Evolutionary conservation across 1,139 yeast species (phyloP), one percentile per base, ranked within the genome.

Genomic region (Pichia sp.): DNA sequence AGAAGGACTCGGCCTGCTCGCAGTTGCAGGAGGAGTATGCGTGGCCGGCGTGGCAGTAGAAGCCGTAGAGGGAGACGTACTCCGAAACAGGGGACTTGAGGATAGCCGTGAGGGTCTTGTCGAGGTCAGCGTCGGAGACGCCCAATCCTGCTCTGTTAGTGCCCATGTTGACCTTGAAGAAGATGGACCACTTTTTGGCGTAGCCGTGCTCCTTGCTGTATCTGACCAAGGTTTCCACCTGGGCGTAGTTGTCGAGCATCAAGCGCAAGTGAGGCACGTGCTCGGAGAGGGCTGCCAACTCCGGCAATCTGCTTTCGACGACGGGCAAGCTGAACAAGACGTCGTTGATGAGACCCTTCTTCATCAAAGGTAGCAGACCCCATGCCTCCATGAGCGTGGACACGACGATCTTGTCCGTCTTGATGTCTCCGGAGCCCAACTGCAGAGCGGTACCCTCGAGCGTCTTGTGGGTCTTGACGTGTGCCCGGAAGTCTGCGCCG

Each of bases 41-140:
- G 61, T 85, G 88, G 2, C 95, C 95, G 0, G 91, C 89, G 70
- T 87, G 95, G 52, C 87, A 84, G 68, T 87, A 87, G 63, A 87
- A 81, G 0, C 95, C 95, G 62, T 74, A 80, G 9, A 86, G 59
- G 9, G 75, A 73, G n/a, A 81, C 73, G 41, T 67, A 62, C 0
- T 51, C 40, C 2, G 49, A 33, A n/a, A 69, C 53, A 16, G 61
- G 57, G 5, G 67, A 58, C 14, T 24, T 49, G 1, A 60, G 57
- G 9, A 71, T 51, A 45, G 67, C 65, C 1, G 67, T 55, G 79
- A 64, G 58, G n/a, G 77, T 61, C 6, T 67, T 56, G 3, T 63
- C 57, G 12, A 60, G 43, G 10, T 52, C 55, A 9, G 31, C 31
- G 31, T 53, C 51, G n/a, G 44, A 44, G 14, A 48, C 48, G 9